Conservation (phyloP, 2,329 filamentous ascomycete genomes). For the Neonectria punicea region DNA sequence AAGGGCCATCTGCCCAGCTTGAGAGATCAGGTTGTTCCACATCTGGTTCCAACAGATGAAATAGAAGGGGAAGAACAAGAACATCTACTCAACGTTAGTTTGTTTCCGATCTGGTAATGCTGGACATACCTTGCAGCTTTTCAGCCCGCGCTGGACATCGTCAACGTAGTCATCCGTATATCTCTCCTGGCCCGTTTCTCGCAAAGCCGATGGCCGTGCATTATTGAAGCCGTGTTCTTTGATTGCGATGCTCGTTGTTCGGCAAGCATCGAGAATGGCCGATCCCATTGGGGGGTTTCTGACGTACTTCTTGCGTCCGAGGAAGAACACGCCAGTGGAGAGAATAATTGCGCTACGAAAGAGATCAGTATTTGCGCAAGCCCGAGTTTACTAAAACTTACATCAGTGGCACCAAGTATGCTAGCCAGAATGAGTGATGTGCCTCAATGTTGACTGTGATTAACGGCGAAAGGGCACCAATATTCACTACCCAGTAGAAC, state of each 20-base stretch:
- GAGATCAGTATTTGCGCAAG: not conserved
- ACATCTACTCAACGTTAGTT: conserved; percentile 15
- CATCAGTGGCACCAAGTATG: conserved; percentile 34
- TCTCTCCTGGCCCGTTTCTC: conserved; percentile 29
- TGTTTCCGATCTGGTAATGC: not conserved
- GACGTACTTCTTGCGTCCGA: conserved; percentile 17
- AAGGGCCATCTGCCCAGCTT: conserved; percentile 38
- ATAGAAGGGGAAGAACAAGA: conserved; percentile 26
- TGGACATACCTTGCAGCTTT: conserved; percentile 38
- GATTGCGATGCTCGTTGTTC: conserved; percentile 15
- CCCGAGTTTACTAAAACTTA: not conserved
- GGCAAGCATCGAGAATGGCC: conserved; percentile 20
- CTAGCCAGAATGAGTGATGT: conserved; percentile 26
- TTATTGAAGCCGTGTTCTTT: conserved; percentile 21
- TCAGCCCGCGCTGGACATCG: conserved; percentile 35
- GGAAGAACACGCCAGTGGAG: conserved; percentile 13
- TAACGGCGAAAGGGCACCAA: conserved; percentile 22
- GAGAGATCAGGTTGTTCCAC: conserved; percentile 47
- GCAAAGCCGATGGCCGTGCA: conserved; percentile 17
- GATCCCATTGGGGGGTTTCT: conserved; percentile 20
- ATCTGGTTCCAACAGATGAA: conserved; percentile 42
- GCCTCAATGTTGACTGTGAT: conserved; percentile 27
- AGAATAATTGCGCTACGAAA: conserved; percentile 16
- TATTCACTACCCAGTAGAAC: conserved; percentile 31
- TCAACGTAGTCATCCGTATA: conserved; percentile 41